A percentile compares a stretch with the other conserved stretches of the same genome.
These are phyloP conservation scores for Schizopora paradoxa DNA, from an alignment of 1,284 basidiomycete genomes.

Conservation along the genomic window DNA sequence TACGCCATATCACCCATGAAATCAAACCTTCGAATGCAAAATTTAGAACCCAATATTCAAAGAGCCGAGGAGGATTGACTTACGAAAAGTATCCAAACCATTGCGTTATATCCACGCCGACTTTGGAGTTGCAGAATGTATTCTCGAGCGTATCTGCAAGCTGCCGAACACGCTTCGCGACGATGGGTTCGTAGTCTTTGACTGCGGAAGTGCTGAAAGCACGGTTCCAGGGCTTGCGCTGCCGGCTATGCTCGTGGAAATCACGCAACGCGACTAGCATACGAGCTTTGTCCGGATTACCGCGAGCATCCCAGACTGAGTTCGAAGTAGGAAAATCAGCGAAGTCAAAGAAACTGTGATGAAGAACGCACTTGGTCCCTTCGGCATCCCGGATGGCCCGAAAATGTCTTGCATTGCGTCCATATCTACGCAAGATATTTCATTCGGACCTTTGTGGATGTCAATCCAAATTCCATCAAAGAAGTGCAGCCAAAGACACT, in stretches of 20 bases:
- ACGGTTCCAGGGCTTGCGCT: slow-evolving; percentile 38
- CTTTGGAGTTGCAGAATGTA: not conserved
- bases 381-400: slow-evolving; percentile 29
- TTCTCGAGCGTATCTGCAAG: slow-evolving; percentile 29
- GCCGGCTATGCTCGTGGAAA: slow-evolving; percentile 32
- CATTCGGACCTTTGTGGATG: slow-evolving; percentile 30
- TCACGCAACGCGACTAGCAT: slow-evolving; percentile 25
- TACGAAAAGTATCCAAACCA: slow-evolving; percentile 32
- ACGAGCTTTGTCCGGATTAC: slow-evolving; percentile 9
- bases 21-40: slow-evolving; percentile 33
- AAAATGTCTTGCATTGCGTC: slow-evolving; percentile 27
- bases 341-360: not conserved
- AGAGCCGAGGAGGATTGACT: not conserved
- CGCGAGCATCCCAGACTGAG: slow-evolving; percentile 15
- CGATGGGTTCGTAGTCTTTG: slow-evolving; percentile 34
- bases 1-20: slow-evolving; percentile 36
- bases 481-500: not conserved
- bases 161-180: slow-evolving; percentile 30
- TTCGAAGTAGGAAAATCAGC: not conserved
- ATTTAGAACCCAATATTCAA: slow-evolving; percentile 23
- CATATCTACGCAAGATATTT: slow-evolving; percentile 29
- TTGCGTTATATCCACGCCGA: slow-evolving; percentile 28
- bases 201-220: slow-evolving; percentile 35
- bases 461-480: not conserved
- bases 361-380: slow-evolving; percentile 26